phyloP scores from a whole-genome alignment of 2,329 filamentous ascomycete genomes.

The Trichoderma simmonsii region DNA sequence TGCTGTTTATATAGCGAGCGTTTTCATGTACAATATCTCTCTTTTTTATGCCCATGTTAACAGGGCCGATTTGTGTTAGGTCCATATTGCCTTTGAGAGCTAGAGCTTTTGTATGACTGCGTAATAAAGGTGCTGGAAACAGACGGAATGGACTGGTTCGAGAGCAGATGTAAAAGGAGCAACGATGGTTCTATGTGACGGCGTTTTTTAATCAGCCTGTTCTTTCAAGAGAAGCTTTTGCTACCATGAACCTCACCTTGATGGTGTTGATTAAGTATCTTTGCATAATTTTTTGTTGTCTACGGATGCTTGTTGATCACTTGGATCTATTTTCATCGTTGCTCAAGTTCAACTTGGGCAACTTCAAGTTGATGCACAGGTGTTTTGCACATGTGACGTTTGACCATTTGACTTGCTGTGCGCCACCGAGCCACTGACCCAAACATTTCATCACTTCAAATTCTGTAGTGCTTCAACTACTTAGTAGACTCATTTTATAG shows the following conservation, averaged over 20 bases:
- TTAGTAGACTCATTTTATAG: not conserved
- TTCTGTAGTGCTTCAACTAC: not conserved
- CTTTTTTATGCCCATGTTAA: not conserved
- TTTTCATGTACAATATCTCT: not conserved
- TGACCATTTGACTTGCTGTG: not conserved
- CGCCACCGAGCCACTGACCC: not conserved
- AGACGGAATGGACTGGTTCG: not conserved
- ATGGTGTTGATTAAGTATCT: not conserved
- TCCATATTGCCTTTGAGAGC: not conserved
- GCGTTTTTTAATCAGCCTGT: not conserved
- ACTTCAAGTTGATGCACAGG: too few relatives aligned
- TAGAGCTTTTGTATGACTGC: not conserved
- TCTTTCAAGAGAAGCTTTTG: not conserved
- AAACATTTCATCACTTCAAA: not conserved
- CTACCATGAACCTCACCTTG: not conserved
- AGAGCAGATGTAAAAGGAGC: not conserved
- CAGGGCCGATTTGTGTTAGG: not conserved
- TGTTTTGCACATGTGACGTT: not conserved
- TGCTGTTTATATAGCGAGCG: accelerated
- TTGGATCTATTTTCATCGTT: not conserved
- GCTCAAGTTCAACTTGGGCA: not conserved
- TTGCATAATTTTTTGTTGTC: not conserved
- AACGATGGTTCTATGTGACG: not conserved
- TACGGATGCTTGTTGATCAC: not conserved
- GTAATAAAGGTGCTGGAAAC: not conserved